These are phyloP conservation scores for Lomentospora prolificans DNA, from an alignment of 2,329 filamentous ascomycete species.

Conservation along the genomic window DNA sequence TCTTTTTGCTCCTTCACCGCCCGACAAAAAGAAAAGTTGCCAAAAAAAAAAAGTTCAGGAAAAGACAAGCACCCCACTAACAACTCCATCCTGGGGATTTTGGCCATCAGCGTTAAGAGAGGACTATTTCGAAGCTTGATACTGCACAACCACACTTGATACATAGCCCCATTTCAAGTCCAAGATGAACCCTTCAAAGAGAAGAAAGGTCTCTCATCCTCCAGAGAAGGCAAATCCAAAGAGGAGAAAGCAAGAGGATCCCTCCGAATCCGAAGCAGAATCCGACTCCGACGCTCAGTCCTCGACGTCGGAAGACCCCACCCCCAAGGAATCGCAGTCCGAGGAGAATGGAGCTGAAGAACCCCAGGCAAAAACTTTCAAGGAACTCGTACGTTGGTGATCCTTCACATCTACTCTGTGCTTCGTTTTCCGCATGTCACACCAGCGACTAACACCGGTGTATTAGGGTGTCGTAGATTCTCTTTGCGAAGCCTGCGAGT, in stretches of 20 bases:
- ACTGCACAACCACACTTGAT: too few species aligned
- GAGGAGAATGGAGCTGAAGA: constrained; percentile 21
- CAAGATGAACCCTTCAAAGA: constrained; percentile 28
- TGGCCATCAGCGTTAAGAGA: constrained; percentile 4
- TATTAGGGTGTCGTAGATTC: constrained; percentile 68
- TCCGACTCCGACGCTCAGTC: constrained; percentile 5
- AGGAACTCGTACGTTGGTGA: constrained; percentile 44
- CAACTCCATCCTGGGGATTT: neutral
- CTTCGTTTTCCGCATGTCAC: too few species aligned
- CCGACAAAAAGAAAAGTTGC: constrained; percentile 19
- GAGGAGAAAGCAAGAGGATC: constrained; percentile 3
- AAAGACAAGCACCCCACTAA: constrained; percentile 23
- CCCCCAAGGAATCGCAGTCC: neutral
- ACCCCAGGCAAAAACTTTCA: constrained; percentile 48
- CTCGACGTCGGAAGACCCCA: neutral
- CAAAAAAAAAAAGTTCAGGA: constrained; percentile 25
- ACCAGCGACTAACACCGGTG: constrained; percentile 15
- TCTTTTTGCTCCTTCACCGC: neutral
- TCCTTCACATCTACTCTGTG: neutral
- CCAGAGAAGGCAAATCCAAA: constrained; percentile 2
- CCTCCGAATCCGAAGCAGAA: constrained; percentile 7
- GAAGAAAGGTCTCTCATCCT: constrained; percentile 28
- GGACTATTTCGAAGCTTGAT: too few species aligned
- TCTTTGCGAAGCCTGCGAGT: constrained; percentile 78
- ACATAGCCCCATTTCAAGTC: neutral